A percentile compares a stretch with the other conserved stretches of the same genome.
Evolutionary conservation across 2,329 filamentous ascomycete species (phyloP).

Genomic region (Sporothrix humicola): DNA sequence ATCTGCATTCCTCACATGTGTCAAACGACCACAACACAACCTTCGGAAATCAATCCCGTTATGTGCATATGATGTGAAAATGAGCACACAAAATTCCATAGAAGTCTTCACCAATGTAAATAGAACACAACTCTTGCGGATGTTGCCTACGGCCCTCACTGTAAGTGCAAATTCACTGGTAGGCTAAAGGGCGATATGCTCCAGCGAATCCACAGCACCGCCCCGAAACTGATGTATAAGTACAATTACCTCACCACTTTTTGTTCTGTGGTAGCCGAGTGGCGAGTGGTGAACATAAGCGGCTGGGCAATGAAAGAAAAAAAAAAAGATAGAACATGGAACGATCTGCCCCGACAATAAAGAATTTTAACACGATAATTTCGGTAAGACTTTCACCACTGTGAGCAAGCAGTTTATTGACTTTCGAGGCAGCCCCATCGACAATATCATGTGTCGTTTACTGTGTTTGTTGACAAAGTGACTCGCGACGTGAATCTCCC

Average conservation of each 20-base stretch:
- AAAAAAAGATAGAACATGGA: background rate
- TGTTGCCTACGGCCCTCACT: no score
- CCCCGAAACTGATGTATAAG: background rate
- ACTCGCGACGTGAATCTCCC: no score
- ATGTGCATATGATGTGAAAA: background rate
- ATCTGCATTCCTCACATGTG: background rate
- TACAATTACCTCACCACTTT: slow-evolving; percentile 9
- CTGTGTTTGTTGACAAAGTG: no score
- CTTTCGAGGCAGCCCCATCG: no score
- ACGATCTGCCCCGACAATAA: no score
- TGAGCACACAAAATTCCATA: background rate
- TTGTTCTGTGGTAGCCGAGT: background rate
- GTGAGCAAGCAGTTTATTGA: no score
- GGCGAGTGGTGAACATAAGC: background rate
- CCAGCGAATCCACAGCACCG: background rate
- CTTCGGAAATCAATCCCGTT: background rate
- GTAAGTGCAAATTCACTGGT: no score
- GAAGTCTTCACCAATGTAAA: background rate
- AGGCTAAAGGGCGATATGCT: background rate
- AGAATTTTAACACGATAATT: no score
- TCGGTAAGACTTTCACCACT: no score
- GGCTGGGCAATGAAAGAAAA: background rate
- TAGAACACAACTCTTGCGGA: no score
- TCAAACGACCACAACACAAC: background rate
- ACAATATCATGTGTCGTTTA: no score